Evolutionary conservation across 148 eudicot genomes (phyloP).

Genomic region (Rhododendron molle): DNA sequence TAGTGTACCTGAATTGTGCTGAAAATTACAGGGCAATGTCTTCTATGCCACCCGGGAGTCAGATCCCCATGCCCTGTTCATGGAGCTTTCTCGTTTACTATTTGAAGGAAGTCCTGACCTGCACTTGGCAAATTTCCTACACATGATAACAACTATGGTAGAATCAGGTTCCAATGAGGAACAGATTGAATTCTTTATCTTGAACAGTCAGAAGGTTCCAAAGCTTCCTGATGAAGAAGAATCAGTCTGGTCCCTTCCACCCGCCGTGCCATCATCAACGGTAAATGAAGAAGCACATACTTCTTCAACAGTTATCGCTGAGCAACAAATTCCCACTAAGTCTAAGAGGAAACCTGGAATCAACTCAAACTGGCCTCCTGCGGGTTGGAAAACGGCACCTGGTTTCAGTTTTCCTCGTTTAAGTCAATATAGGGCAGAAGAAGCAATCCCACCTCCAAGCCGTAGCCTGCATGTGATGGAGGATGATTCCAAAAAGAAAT

Average conservation of each 20-base stretch:
- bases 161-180: constrained; percentile 82
- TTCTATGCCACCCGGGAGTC: constrained; percentile 64
- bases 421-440: constrained; percentile 18
- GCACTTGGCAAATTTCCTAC: constrained; percentile 85
- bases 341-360: constrained; percentile 30
- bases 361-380: constrained; percentile 77
- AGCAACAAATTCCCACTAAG: constrained; percentile 21
- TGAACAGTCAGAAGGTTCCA: constrained; percentile 75
- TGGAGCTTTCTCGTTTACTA: constrained; percentile 78
- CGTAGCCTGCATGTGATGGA: constrained; percentile 7
- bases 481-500: constrained; percentile 5
- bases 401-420: constrained; percentile 36
- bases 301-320: constrained; percentile 21
- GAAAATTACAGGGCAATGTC: constrained; percentile 41
- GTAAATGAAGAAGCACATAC: constrained; percentile 22
- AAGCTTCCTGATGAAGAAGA: constrained; percentile 69
- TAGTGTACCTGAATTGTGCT: not conserved
- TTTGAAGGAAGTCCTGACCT: constrained; percentile 57
- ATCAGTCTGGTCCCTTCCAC: constrained; percentile 60
- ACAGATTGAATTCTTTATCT: constrained; percentile 65
- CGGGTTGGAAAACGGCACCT: constrained; percentile 87
- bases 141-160: constrained; percentile 78
- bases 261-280: constrained; percentile 14
- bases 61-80: constrained; percentile 61
- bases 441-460: constrained; percentile 16